Evolutionary conservation across 768 basidiomycete species (phyloP), one percentile per base, ranked within the genome.

Genomic region (Leccinum olivaceopallidum): DNA sequence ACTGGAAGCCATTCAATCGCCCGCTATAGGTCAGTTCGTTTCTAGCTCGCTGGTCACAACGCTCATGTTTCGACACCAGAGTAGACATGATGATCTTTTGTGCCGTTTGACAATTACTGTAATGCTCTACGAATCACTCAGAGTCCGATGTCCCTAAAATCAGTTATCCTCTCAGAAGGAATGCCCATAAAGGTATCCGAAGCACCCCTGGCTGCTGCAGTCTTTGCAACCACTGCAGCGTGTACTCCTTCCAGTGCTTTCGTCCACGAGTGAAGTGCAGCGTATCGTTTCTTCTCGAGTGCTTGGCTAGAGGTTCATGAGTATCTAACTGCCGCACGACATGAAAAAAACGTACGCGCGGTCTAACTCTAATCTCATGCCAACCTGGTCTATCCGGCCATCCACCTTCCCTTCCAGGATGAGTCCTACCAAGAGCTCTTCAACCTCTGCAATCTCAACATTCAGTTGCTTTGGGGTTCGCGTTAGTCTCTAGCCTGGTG

Each of bases 371-470:
- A 99, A 80, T 57, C 93, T 81, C 83, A 95, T 95, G 39, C 91
- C 86, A 42, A 97, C 94, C 77, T 99, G 97, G 75, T 99, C 96
- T 69, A 99, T 98, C 64, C 88, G 84, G 12, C 97, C 97, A 66
- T 96, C 92, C 12, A 99, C 93, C 72, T 93, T 96, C n/a, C 93
- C 94, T 73, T 99, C 97, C 26, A 98, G 77, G 60, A 99, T 98
- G 24, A 98, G 83, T 16, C 91, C 89, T 61, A 98, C 89, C 42
- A 98, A 84, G 20, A 99, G 84, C 60, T 95, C 94, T 67, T 98
- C 96, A 5, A 96, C 95, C 71, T 98, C 95, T 53, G 85, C 84
- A 50, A 85, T 85, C 26, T 90, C 87, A n/a, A 98, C 92, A 64
- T 97, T 95, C 59, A 99, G 80, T 92, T 98, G 95, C 95, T 98